A percentile compares a stretch with the other conserved stretches of the same genome.
Conservation (phyloP, 805 yeast species). For the Hanseniaspora nectarophila region DNA sequence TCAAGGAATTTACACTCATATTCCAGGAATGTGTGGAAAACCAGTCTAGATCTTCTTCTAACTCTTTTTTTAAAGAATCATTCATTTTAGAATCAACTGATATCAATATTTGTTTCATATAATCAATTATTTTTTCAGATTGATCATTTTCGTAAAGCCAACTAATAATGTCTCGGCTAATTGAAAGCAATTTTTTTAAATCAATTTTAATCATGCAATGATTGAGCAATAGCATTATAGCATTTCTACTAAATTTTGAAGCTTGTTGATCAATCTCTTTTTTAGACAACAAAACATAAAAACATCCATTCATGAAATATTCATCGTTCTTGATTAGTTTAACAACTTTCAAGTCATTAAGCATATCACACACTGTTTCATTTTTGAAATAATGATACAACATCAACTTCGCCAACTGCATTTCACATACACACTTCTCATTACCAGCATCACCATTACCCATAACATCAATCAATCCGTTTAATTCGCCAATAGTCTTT, state of each 20-base stretch:
- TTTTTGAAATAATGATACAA: neutral
- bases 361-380: neutral
- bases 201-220: neutral
- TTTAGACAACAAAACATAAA: neutral
- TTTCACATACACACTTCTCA: neutral
- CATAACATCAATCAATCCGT: neutral
- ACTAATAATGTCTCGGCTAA: neutral
- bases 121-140: neutral
- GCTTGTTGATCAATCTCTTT: neutral
- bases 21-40: conserved; percentile 1
- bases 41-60: neutral
- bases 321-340: neutral
- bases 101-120: neutral
- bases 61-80: neutral
- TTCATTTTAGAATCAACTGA: neutral
- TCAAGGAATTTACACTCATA: neutral
- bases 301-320: neutral
- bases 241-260: neutral
- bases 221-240: neutral
- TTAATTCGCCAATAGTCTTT: neutral
- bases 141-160: neutral
- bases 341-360: neutral
- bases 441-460: neutral
- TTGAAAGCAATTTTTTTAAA: neutral
- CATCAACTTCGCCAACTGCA: neutral